Conservation (phyloP, 768 basidiomycete species). For the Pisolithus albus region DNA sequence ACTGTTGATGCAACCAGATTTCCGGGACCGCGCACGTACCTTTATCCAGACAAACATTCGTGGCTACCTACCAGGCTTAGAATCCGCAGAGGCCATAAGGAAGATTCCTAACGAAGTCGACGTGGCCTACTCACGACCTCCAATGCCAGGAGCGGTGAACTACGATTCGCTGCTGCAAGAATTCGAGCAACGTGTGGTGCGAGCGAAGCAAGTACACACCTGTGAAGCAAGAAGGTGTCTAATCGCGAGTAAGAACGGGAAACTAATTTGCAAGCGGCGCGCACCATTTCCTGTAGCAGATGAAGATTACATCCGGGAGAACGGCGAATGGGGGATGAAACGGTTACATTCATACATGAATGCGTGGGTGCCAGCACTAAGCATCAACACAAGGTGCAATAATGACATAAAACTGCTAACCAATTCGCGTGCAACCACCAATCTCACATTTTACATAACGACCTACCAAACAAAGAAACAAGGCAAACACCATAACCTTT, state of each 20-base stretch:
- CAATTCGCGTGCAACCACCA: constrained; percentile 26
- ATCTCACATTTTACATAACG: constrained; percentile 30
- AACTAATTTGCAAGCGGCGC: no score
- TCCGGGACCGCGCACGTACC: constrained; percentile 17
- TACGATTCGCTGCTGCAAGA: constrained; percentile 3
- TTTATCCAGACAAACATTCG: constrained; percentile 24
- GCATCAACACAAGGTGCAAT: constrained; percentile 25
- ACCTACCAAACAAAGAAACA: constrained; percentile 32
- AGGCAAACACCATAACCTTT: constrained; percentile 22
- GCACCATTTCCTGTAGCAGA: no score
- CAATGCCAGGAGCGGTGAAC: constrained; percentile 26
- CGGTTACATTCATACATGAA: no score
- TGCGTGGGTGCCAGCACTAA: no score
- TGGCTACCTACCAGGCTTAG: not conserved
- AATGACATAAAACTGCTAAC: constrained; percentile 38
- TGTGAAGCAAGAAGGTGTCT: no score
- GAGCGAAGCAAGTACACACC: no score
- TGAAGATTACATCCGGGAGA: no score
- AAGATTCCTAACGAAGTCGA: constrained; percentile 11
- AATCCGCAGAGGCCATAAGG: constrained; percentile 16
- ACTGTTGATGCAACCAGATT: constrained; percentile 1
- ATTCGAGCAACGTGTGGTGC: no score
- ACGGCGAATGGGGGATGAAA: no score
- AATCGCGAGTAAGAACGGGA: no score
- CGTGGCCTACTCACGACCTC: constrained; percentile 29